A percentile compares a stretch with the other conserved stretches of the same genome.
Conservation (phyloP, 2,329 filamentous ascomycete species). For the Penicillium italicum region DNA sequence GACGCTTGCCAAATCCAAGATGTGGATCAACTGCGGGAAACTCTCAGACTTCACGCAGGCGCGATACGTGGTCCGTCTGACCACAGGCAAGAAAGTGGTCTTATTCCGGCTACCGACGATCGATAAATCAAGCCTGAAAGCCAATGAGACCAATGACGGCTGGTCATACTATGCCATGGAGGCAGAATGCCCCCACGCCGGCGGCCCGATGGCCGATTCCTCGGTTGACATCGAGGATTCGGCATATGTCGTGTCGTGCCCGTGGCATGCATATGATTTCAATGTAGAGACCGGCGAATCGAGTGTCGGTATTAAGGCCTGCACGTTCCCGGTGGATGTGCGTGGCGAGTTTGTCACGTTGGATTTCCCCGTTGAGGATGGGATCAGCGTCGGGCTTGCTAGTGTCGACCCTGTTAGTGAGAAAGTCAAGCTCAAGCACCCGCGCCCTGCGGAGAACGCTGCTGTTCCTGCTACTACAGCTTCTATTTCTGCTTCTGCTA, state of each 20-base stretch:
- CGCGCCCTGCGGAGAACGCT: constrained; percentile 13
- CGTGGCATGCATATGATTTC: constrained; percentile 51
- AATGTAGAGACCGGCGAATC: constrained; percentile 50
- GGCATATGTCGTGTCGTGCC: constrained; percentile 47
- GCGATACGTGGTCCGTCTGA: constrained; percentile 45
- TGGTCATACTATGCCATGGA: constrained; percentile 51
- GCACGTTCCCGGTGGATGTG: constrained; percentile 45
- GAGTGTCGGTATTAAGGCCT: constrained; percentile 47
- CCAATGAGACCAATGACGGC: constrained; percentile 36
- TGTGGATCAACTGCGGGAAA: constrained; percentile 28
- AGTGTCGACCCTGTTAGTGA: constrained; percentile 46
- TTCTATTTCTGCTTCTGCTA: constrained; percentile 2
- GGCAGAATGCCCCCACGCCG: constrained; percentile 48
- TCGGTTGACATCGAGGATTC: constrained; percentile 49
- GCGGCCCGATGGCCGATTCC: constrained; percentile 47
- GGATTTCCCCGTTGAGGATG: constrained; percentile 28
- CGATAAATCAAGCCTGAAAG: constrained; percentile 27
- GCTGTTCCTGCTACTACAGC: constrained; percentile 1
- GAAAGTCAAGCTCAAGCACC: constrained; percentile 45
- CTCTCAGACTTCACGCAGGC: constrained; percentile 38
- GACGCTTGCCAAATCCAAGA: constrained; percentile 5
- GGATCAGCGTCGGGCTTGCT: constrained; percentile 25
- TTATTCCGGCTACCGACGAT: constrained; percentile 47
- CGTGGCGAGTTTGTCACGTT: constrained; percentile 36
- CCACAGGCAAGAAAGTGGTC: constrained; percentile 45